phyloP scores from a whole-genome alignment of 1,284 basidiomycete genomes.

The Lignosus rhinocerotis region DNA sequence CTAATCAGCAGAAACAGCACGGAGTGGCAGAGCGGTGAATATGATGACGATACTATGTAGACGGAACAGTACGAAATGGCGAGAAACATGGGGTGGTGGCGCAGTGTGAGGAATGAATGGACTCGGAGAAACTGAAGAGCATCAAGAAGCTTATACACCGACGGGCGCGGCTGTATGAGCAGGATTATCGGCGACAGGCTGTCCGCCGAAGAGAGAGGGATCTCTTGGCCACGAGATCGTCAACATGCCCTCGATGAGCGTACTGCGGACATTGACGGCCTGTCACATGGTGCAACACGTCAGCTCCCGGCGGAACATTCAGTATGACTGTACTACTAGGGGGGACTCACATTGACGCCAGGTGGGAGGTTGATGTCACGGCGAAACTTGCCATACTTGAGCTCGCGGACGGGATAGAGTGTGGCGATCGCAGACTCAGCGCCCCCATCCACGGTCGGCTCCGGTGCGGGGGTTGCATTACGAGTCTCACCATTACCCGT shows the following conservation, averaged over 20 bases:
- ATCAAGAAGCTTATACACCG: not conserved
- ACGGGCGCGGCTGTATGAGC: not conserved
- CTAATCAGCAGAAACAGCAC: not conserved
- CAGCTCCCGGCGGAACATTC: not conserved
- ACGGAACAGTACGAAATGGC: not conserved
- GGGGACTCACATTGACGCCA: conserved; percentile 47
- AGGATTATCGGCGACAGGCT: not conserved
- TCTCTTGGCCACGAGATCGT: conserved; percentile 29
- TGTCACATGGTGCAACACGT: conserved; percentile 4
- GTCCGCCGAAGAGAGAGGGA: conserved; percentile 2
- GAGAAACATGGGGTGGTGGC: not conserved
- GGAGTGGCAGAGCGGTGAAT: not conserved
- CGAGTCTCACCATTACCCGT: not conserved
- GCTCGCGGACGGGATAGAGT: conserved; percentile 41
- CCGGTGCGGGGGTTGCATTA: conserved; percentile 1
- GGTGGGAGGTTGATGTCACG: conserved; percentile 45
- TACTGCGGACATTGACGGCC: conserved; percentile 26
- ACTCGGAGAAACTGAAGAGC: not conserved
- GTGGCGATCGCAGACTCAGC: conserved; percentile 6
- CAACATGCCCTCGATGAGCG: conserved; percentile 28
- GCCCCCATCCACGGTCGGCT: conserved; percentile 8
- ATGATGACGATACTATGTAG: not conserved
- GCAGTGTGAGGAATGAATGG: not conserved
- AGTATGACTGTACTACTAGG: not conserved
- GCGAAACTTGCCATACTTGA: conserved; percentile 54